Evolutionary conservation across 2,329 filamentous ascomycete species (phyloP).

Genomic region (Phaeosphaeria sp.): DNA sequence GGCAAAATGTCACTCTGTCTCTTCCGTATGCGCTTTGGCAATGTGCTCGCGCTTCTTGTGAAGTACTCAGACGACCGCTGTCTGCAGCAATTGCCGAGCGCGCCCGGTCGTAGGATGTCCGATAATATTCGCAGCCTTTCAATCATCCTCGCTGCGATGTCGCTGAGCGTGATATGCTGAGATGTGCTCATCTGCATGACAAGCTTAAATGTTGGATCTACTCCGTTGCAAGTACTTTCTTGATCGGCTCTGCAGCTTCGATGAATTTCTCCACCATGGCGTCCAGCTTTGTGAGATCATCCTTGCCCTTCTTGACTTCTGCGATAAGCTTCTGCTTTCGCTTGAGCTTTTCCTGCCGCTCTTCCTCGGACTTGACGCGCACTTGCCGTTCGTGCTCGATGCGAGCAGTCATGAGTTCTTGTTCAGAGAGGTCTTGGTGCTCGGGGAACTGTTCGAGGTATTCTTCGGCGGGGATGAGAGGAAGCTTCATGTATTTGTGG

Average conservation of each 20-base stretch:
- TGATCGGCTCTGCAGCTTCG: constrained; percentile 87
- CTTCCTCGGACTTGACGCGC: constrained; percentile 83
- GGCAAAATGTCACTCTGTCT: neutral
- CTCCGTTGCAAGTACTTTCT: constrained; percentile 82
- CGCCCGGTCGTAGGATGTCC: neutral
- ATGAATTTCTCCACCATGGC: constrained; percentile 94
- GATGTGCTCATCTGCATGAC: neutral
- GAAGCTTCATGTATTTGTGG: constrained; percentile 86
- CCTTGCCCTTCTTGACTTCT: constrained; percentile 90
- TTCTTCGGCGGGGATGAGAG: constrained; percentile 81
- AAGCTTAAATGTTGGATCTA: constrained; percentile 24
- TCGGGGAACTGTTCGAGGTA: constrained; percentile 81
- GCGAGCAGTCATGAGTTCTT: constrained; percentile 84
- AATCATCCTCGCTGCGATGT: neutral
- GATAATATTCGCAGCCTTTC: neutral
- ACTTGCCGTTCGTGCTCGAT: constrained; percentile 91
- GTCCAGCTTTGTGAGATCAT: constrained; percentile 89
- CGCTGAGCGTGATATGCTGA: neutral
- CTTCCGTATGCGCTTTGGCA: neutral
- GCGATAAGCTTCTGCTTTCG: constrained; percentile 73
- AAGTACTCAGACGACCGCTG: neutral
- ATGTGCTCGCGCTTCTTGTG: neutral
- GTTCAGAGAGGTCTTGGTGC: constrained; percentile 73
- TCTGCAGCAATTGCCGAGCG: neutral
- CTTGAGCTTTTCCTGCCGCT: constrained; percentile 69